phyloP scores from a whole-genome alignment of 805 yeast species.

The Geotrichum ghanense region DNA sequence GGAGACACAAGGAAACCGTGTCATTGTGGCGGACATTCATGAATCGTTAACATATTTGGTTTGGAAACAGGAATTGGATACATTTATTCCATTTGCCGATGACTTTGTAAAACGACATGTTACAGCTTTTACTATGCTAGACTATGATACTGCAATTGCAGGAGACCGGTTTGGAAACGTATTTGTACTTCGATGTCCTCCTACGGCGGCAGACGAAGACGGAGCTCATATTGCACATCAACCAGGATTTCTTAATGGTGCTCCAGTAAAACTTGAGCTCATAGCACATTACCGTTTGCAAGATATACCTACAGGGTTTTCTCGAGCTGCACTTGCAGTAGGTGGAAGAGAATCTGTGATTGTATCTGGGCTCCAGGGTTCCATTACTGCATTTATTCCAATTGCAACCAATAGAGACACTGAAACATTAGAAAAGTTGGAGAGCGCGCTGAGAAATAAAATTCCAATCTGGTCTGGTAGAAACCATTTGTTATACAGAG shows the following conservation, averaged over 20 bases:
- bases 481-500: constrained; percentile 54
- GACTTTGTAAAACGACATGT: constrained; percentile 61
- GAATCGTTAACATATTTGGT: constrained; percentile 50
- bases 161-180: constrained; percentile 86
- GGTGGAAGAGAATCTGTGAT: constrained; percentile 60
- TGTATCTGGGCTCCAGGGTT: constrained; percentile 73
- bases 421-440: constrained; percentile 44
- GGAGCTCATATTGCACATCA: constrained; percentile 30
- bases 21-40: constrained; percentile 62
- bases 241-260: constrained; percentile 33
- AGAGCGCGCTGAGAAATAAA: constrained; percentile 27
- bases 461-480: constrained; percentile 43
- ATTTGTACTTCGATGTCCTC: constrained; percentile 52
- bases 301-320: constrained; percentile 60
- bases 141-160: constrained; percentile 63
- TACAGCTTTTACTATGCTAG: constrained; percentile 49
- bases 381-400: constrained; percentile 66
- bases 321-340: constrained; percentile 38
- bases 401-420: constrained; percentile 50
- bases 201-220: constrained; percentile 41
- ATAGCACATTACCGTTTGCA: constrained; percentile 50
- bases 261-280: constrained; percentile 38
- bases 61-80: constrained; percentile 32
- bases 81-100: constrained; percentile 53
- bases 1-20: constrained; percentile 41